These are phyloP conservation scores for Anethum foeniculum DNA, from an alignment of 140 eudicot species.

Conservation along the genomic window DNA sequence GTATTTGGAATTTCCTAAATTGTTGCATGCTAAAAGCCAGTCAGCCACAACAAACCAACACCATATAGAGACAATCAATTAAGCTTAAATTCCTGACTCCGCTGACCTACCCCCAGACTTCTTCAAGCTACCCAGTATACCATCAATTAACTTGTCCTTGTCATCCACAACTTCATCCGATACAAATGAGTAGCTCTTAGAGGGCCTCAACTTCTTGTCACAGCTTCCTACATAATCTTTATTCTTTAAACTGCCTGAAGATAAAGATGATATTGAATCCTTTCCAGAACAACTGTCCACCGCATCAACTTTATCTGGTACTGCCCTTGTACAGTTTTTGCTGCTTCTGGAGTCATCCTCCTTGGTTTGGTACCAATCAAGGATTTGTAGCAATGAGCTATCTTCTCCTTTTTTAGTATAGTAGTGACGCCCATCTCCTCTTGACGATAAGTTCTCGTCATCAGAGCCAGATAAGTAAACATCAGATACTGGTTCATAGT, in stretches of 20 bases:
- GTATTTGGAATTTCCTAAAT: neutral
- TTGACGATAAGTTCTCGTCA: constrained; percentile 29
- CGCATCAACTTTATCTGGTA: constrained; percentile 15
- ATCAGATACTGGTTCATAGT: constrained; percentile 43
- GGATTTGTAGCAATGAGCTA: constrained; percentile 68
- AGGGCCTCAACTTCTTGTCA: constrained; percentile 27
- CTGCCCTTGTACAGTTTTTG: constrained; percentile 12
- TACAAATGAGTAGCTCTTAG: constrained; percentile 63
- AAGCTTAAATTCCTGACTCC: constrained; percentile 21
- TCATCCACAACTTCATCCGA: constrained; percentile 32
- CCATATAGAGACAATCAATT: neutral
- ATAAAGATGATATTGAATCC: constrained; percentile 14
- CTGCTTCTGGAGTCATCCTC: constrained; percentile 25
- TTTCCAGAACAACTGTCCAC: constrained; percentile 1
- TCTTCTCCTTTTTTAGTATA: constrained; percentile 25
- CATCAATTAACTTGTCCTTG: constrained; percentile 16
- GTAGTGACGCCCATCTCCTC: constrained; percentile 17
- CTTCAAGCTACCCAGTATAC: constrained; percentile 56
- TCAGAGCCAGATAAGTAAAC: constrained; percentile 61
- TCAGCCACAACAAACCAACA: neutral
- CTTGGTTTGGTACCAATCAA: constrained; percentile 47
- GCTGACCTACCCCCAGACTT: constrained; percentile 36
- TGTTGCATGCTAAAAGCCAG: neutral
- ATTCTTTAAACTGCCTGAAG: neutral
- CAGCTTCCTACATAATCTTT: constrained; percentile 7